These are phyloP conservation scores for Syncephalastrum sp. DNA, from an alignment of 371 early-diverging fungal genomes.

Conservation along the genomic window DNA sequence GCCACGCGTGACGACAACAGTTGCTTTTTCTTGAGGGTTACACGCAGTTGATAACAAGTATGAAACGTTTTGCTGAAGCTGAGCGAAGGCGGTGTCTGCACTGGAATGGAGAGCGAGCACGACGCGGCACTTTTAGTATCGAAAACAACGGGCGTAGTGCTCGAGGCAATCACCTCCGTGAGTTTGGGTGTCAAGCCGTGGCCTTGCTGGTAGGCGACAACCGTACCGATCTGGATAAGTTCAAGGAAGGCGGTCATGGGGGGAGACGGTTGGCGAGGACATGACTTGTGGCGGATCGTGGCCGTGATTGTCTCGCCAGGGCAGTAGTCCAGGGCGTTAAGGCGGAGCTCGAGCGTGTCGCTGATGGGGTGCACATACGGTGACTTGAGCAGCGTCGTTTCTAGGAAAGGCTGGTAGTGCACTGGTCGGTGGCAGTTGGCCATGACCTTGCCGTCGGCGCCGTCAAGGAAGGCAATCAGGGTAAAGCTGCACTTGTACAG, in stretches of 20 bases:
- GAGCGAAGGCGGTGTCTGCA: constrained; percentile 25
- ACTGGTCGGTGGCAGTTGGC: constrained; percentile 11
- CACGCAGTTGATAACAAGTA: constrained; percentile 20
- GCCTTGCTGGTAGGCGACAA: neutral
- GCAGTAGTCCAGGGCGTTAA: constrained; percentile 28
- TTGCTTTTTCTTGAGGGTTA: constrained; percentile 25
- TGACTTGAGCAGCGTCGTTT: constrained; percentile 30
- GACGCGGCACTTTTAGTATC: constrained; percentile 9
- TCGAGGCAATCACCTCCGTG: constrained; percentile 1
- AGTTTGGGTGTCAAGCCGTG: constrained; percentile 3
- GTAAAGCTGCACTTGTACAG: constrained; percentile 32
- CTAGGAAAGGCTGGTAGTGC: constrained; percentile 36
- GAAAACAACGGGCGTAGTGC: neutral
- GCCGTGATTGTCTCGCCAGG: constrained; percentile 31
- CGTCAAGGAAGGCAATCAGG: constrained; percentile 27
- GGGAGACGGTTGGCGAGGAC: neutral
- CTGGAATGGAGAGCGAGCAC: constrained; percentile 19
- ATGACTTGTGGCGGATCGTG: neutral
- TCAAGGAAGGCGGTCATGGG: neutral
- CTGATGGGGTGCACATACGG: constrained; percentile 14
- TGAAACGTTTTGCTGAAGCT: constrained; percentile 25
- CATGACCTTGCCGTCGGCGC: constrained; percentile 8
- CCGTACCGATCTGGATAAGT: neutral
- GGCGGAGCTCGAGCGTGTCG: constrained; percentile 5
- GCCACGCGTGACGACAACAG: constrained; percentile 14